Conservation (phyloP, 352 stramenopile genomes). For the Pythium sukuiense region DNA sequence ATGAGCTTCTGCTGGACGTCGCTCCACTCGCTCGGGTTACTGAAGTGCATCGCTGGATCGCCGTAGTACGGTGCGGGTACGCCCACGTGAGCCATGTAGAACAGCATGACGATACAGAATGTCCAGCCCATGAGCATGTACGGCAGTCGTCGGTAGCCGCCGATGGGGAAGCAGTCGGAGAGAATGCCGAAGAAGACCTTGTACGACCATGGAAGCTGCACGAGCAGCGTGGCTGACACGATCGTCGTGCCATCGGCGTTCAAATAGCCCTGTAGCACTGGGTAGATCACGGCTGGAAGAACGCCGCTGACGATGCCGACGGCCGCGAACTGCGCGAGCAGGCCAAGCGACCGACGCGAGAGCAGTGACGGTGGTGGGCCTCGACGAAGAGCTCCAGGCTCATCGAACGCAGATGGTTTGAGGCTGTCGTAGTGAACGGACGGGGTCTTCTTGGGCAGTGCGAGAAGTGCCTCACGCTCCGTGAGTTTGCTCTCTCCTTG, state of each 20-base stretch:
- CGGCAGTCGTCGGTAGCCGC: constrained; percentile 27
- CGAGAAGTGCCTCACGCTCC: constrained; percentile 1
- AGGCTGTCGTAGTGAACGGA: neutral
- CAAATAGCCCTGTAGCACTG: constrained; percentile 31
- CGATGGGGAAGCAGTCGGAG: constrained; percentile 27
- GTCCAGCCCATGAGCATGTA: constrained; percentile 30
- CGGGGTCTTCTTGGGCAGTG: neutral
- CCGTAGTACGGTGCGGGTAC: constrained; percentile 26
- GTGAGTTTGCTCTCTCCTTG: neutral
- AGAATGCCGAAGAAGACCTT: constrained; percentile 24
- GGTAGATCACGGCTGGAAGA: constrained; percentile 20
- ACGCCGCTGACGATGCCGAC: constrained; percentile 21
- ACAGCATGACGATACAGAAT: constrained; percentile 20
- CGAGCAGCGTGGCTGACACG: constrained; percentile 24
- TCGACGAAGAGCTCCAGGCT: neutral
- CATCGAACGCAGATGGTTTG: neutral
- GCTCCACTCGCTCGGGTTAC: constrained; percentile 6
- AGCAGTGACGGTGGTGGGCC: constrained; percentile 6
- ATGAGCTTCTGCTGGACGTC: constrained; percentile 15
- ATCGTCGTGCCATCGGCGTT: constrained; percentile 27
- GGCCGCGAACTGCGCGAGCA: constrained; percentile 18
- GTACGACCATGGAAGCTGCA: constrained; percentile 20
- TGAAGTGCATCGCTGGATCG: constrained; percentile 17
- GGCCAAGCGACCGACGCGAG: constrained; percentile 9
- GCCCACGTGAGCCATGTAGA: constrained; percentile 19